Base-by-base conservation (phyloP, 352 stramenopile species). In the Phytopythium oedochilum region DNA sequence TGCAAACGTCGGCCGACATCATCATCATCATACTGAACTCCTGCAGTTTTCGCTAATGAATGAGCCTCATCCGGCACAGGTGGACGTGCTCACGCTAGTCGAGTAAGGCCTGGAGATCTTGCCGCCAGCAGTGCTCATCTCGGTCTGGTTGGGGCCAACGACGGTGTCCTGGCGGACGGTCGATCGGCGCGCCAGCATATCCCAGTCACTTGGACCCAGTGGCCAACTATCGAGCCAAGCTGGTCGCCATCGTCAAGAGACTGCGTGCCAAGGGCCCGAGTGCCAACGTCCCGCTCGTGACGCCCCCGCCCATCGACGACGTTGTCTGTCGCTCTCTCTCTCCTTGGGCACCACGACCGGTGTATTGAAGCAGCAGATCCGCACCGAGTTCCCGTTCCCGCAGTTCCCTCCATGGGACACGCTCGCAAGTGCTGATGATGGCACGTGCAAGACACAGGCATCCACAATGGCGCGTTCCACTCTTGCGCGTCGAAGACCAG, bases 81-180 rank as follows among this genome's bases (percentile, higher is more conserved):
- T 78, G 63, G 66, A 73, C 20, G 71, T 64, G 14, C 48, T 88
- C 9, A 73, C 77, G 5, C 40, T 71, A n/a, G 35, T 83, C n/a
- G 59, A 61, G 15, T 42, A 60, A 0, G 75, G 87, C 39, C 54
- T 83, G 22, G 31, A 55, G 20, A 46, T 10, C 65, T 59, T 45
- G 40, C 60, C 15, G 28, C 3, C 46, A 40, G 66, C 71, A 10
- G 57, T 58, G 5, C 32, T 89, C 15, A 64, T 88, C 23, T 82
- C 70, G 23, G 35, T 88, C 11, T 87, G 71, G 67, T 59, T 86
- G 7, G 79, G 79, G 68, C 79, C 23, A 89, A 89, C 60, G 79
- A 89, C 51, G 74, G 76, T 2, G 71, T 69, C 5, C 57, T 78
- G 14, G 12, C 46, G 5, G 47, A 70, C n/a, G 75, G 77, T 22